phyloP scores from a whole-genome alignment of 2,329 filamentous ascomycete genomes.

The Curvularia verruculosa region DNA sequence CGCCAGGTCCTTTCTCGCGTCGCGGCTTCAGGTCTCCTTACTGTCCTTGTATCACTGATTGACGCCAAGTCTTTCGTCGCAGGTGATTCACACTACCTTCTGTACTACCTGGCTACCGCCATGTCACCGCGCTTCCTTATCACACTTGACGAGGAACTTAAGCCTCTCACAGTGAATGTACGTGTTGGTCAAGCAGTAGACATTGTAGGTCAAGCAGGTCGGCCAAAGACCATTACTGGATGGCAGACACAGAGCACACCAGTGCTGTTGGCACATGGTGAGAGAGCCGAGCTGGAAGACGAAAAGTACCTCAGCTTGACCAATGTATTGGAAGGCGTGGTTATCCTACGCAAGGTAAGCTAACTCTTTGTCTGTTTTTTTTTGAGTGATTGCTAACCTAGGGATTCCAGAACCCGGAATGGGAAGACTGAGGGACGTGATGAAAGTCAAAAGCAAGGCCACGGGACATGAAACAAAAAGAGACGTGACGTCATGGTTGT shows the following conservation, averaged over 20 bases:
- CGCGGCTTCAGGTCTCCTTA: conserved; percentile 83
- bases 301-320: conserved; percentile 95
- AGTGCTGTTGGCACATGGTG: conserved; percentile 89
- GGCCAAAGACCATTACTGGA: conserved; percentile 98
- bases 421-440: conserved; percentile 47
- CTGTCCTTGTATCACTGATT: conserved; percentile 90
- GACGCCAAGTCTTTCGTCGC: conserved; percentile 87
- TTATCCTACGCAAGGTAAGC: conserved; percentile 94
- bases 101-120: conserved; percentile 95
- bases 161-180: conserved; percentile 93
- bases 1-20: conserved; percentile 94
- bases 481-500: conserved; percentile 6
- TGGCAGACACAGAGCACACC: conserved; percentile 99
- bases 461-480: conserved; percentile 3
- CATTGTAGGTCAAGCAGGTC: conserved; percentile 93
- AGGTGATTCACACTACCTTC: conserved; percentile 81
- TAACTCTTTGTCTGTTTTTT: neutral
- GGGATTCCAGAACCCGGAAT: conserved; percentile 57
- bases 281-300: conserved; percentile 95
- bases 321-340: conserved; percentile 89
- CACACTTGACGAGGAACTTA: conserved; percentile 91
- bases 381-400: conserved; percentile 19
- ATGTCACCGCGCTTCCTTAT: conserved; percentile 98
- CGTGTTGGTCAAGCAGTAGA: conserved; percentile 97
- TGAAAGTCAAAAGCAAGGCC: neutral